phyloP scores from a whole-genome alignment of 2,329 filamentous ascomycete species.

The Colletotrichum gigasporum region DNA sequence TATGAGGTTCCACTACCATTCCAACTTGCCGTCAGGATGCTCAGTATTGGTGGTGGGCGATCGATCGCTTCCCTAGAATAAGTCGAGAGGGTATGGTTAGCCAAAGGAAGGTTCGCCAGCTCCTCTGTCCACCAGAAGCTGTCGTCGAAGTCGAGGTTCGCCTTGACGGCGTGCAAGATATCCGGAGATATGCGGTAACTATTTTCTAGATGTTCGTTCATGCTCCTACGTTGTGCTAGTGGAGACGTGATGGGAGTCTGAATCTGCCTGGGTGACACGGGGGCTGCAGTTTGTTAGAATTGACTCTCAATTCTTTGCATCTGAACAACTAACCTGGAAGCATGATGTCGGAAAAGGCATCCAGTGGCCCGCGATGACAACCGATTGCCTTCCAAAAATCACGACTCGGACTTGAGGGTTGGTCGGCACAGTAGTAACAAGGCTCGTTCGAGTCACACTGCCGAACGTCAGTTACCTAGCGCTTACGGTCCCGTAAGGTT shows the following conservation, averaged over 20 bases:
- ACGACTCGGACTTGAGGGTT: conserved; percentile 46
- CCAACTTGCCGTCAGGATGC: conserved; percentile 60
- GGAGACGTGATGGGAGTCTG: conserved; percentile 62
- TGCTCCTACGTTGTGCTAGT: conserved; percentile 55
- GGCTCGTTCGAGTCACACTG: conserved; percentile 63
- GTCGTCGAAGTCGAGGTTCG: conserved; percentile 62
- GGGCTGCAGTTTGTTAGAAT: conserved; percentile 43
- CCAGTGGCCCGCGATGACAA: conserved; percentile 60
- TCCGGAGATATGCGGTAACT: conserved; percentile 53
- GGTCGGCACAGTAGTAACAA: conserved; percentile 56
- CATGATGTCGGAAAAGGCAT: conserved; percentile 57
- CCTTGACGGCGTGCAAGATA: conserved; percentile 51
- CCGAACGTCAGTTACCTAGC: background rate
- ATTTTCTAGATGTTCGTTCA: conserved; percentile 62
- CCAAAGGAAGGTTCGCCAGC: conserved; percentile 49
- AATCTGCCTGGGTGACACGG: conserved; percentile 57
- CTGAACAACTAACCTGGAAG: conserved; percentile 54
- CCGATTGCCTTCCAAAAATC: conserved; percentile 60
- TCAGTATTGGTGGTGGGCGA: conserved; percentile 58
- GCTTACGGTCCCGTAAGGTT: background rate
- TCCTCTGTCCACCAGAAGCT: conserved; percentile 68
- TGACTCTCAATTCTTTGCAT: background rate
- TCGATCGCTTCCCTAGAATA: conserved; percentile 50
- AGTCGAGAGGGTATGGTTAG: conserved; percentile 47
- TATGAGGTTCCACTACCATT: conserved; percentile 59